phyloP scores from a whole-genome alignment of 805 yeast genomes.

The Kregervanrija pseudodelftensis region DNA sequence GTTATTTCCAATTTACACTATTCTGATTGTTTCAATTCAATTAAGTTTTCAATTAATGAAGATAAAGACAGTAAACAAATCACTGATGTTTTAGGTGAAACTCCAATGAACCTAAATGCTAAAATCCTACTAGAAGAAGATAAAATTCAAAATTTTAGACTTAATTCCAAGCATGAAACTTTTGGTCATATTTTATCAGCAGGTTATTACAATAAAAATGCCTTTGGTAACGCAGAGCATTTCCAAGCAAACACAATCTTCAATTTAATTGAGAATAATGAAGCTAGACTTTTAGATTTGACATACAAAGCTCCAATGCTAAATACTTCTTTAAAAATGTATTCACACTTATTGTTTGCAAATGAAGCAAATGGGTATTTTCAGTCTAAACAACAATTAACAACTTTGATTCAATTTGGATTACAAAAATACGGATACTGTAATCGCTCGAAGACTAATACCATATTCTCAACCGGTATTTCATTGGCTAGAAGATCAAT shows the following conservation, averaged over 20 bases:
- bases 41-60: constrained; percentile 17
- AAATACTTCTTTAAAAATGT: constrained; percentile 38
- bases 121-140: constrained; percentile 29
- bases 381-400: constrained; percentile 44
- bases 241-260: constrained; percentile 42
- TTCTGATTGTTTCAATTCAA: constrained; percentile 23
- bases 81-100: constrained; percentile 3
- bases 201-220: constrained; percentile 37
- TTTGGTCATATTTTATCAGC: constrained; percentile 28
- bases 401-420: constrained; percentile 47
- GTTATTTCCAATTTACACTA: constrained; percentile 17
- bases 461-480: constrained; percentile 40
- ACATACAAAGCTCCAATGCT: constrained; percentile 37
- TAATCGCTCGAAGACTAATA: constrained; percentile 8
- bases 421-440: constrained; percentile 24
- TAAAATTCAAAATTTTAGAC: constrained; percentile 22
- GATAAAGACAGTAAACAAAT: constrained; percentile 4
- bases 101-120: constrained; percentile 17
- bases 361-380: constrained; percentile 46
- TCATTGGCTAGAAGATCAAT: constrained; percentile 52
- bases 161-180: constrained; percentile 30
- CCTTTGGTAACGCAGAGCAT: constrained; percentile 64
- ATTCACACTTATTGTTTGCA: constrained; percentile 42
- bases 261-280: constrained; percentile 43
- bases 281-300: constrained; percentile 47